Evolutionary conservation across 2,329 filamentous ascomycete species (phyloP).

Genomic region (Colletotrichum acutatum): DNA sequence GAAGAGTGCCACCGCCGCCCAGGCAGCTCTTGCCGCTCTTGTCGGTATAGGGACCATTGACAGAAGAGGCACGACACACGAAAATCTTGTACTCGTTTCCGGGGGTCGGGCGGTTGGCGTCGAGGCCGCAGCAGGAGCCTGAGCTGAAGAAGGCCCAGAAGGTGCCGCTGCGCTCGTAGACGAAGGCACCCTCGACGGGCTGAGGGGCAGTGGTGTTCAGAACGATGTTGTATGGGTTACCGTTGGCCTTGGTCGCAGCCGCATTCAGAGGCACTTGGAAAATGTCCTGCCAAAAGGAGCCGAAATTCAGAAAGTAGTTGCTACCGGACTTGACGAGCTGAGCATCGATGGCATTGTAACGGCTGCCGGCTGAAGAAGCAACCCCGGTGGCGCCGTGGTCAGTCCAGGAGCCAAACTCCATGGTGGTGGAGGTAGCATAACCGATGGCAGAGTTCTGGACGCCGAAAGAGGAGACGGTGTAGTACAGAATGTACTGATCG

Average conservation of each 20-base stretch:
- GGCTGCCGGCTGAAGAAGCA: slow-evolving; percentile 50
- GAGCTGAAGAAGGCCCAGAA: slow-evolving; percentile 74
- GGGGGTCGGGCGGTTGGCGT: slow-evolving; percentile 58
- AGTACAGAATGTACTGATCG: slow-evolving; percentile 73
- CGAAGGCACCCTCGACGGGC: slow-evolving; percentile 66
- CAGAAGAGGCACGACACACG: slow-evolving; percentile 67
- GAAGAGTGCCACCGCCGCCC: slow-evolving; percentile 69
- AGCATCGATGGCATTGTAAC: slow-evolving; percentile 71
- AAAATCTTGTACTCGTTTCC: slow-evolving; percentile 75
- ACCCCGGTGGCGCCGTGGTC: slow-evolving; percentile 68
- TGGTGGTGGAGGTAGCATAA: slow-evolving; percentile 54
- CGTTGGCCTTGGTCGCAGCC: slow-evolving; percentile 43
- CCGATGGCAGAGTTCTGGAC: slow-evolving; percentile 72
- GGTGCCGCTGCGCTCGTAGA: slow-evolving; percentile 65
- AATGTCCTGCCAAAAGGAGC: slow-evolving; percentile 75
- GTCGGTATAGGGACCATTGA: slow-evolving; percentile 68
- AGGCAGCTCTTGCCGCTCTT: slow-evolving; percentile 63
- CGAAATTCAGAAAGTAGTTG: slow-evolving; percentile 67
- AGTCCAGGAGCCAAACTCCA: slow-evolving; percentile 68
- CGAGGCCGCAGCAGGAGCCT: slow-evolving; percentile 72
- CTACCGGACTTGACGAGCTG: slow-evolving; percentile 58
- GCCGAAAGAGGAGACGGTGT: slow-evolving; percentile 72
- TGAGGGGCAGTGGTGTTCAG: slow-evolving; percentile 63
- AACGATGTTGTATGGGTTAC: slow-evolving; percentile 56
- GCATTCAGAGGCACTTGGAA: slow-evolving; percentile 66